Conservation (phyloP, 2,329 filamentous ascomycete species). For the Passalora sequoiae region DNA sequence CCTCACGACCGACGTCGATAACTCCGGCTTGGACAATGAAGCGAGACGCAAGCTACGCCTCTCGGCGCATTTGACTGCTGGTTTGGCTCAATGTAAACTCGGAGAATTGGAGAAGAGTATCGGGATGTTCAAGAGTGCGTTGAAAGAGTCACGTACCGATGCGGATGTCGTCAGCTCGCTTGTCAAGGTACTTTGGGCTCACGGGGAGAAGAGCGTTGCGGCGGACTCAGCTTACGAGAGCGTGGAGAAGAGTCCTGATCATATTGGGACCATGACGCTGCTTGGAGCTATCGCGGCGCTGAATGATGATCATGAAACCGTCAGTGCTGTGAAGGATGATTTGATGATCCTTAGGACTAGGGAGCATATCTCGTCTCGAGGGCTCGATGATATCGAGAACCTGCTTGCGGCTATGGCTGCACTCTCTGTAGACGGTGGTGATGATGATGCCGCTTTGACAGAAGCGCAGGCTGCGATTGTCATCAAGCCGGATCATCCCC, state of each 20-base stretch:
- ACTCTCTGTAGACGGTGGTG: constrained; percentile 44
- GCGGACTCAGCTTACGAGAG: constrained; percentile 74
- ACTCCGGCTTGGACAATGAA: constrained; percentile 58
- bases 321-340: constrained; percentile 75
- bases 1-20: constrained; percentile 65
- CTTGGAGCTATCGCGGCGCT: constrained; percentile 79
- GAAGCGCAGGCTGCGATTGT: constrained; percentile 74
- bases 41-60: constrained; percentile 67
- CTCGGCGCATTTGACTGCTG: constrained; percentile 79
- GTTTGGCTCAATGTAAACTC: constrained; percentile 72
- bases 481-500: constrained; percentile 70
- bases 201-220: constrained; percentile 72
- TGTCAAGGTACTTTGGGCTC: constrained; percentile 89
- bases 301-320: constrained; percentile 70
- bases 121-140: constrained; percentile 70
- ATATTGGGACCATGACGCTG: constrained; percentile 73
- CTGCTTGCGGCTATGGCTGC: constrained; percentile 70
- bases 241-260: constrained; percentile 66
- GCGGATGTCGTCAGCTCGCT: constrained; percentile 83
- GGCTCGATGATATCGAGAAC: constrained; percentile 66
- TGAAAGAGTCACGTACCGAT: constrained; percentile 69
- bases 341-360: constrained; percentile 67
- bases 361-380: constrained; percentile 54
- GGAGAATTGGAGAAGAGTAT: constrained; percentile 64
- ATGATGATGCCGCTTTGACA: constrained; percentile 50